Percentiles rank a stretch among this genome's conserved stretches.
Conservation (phyloP, 306 rosid species). For the Coriaria nepalensis region DNA sequence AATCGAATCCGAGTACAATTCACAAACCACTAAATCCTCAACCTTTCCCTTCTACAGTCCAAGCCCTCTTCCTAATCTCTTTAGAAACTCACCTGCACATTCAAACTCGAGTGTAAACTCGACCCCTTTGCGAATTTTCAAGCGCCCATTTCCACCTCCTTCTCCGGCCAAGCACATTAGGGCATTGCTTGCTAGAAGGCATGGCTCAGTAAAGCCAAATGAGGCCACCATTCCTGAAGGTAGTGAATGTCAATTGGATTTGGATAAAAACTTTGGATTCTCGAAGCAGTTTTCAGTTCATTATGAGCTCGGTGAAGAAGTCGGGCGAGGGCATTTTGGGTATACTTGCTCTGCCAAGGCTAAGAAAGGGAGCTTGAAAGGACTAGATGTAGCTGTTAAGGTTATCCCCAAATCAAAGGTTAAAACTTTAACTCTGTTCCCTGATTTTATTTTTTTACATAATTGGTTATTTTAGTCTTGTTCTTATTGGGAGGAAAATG, state of each 20-base stretch:
- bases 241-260: slow-evolving; percentile 61
- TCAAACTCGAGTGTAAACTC: slow-evolving; percentile 42
- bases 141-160: slow-evolving; percentile 88
- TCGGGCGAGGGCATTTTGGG: slow-evolving; percentile 97
- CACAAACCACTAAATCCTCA: slow-evolving; percentile 24
- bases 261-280: slow-evolving; percentile 73
- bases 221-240: slow-evolving; percentile 92
- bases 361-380: slow-evolving; percentile 61
- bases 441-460: neutral
- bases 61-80: slow-evolving; percentile 68
- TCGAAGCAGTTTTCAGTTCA: slow-evolving; percentile 45
- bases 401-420: slow-evolving; percentile 91
- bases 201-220: slow-evolving; percentile 82
- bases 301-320: slow-evolving; percentile 71
- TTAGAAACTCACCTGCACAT: slow-evolving; percentile 62
- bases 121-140: slow-evolving; percentile 70
- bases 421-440: neutral
- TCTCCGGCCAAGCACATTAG: slow-evolving; percentile 94
- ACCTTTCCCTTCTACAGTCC: slow-evolving; percentile 83
- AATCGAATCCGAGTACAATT: slow-evolving; percentile 4
- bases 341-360: slow-evolving; percentile 76
- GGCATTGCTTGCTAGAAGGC: slow-evolving; percentile 67
- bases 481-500: slow-evolving; percentile 5
- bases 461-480: neutral
- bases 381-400: slow-evolving; percentile 81